Evolutionary conservation across 2,329 filamentous ascomycete species (phyloP).

Genomic region (Nigrograna mackinnonii): DNA sequence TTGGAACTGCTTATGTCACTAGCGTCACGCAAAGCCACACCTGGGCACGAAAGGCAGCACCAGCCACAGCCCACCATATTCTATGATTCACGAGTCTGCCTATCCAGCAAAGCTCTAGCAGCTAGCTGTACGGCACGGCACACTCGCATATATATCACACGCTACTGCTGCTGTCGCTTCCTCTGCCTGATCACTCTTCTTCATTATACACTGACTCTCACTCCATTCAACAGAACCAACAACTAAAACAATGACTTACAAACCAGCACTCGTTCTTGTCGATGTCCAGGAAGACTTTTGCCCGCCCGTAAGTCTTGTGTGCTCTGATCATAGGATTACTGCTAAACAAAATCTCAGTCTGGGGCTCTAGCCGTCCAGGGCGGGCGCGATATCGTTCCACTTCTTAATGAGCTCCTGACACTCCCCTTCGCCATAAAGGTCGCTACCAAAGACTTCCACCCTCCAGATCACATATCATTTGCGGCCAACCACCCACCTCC

Average conservation of each 20-base stretch:
- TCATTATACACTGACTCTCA: neutral
- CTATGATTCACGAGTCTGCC: no score
- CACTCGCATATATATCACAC: neutral
- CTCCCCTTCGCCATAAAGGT: constrained; percentile 74
- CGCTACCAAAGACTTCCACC: constrained; percentile 94
- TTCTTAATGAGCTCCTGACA: constrained; percentile 74
- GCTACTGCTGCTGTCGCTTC: neutral
- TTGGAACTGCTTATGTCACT: no score
- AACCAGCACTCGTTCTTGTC: constrained; percentile 71
- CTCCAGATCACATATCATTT: constrained; percentile 82
- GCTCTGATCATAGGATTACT: neutral
- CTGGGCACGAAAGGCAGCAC: neutral
- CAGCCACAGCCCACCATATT: neutral
- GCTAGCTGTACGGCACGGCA: no score
- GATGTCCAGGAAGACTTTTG: constrained; percentile 97
- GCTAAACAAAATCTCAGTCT: constrained; percentile 55
- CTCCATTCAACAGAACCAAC: neutral
- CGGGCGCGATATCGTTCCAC: constrained; percentile 70
- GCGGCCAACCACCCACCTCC: constrained; percentile 72
- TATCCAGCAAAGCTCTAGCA: no score
- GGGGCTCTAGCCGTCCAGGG: constrained; percentile 81
- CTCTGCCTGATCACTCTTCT: neutral
- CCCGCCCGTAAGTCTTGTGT: constrained; percentile 68
- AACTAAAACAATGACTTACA: constrained; percentile 27
- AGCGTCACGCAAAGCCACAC: no score